These are phyloP conservation scores for Marasmius oreades DNA, from an alignment of 1,284 basidiomycete genomes.

Conservation along the genomic window DNA sequence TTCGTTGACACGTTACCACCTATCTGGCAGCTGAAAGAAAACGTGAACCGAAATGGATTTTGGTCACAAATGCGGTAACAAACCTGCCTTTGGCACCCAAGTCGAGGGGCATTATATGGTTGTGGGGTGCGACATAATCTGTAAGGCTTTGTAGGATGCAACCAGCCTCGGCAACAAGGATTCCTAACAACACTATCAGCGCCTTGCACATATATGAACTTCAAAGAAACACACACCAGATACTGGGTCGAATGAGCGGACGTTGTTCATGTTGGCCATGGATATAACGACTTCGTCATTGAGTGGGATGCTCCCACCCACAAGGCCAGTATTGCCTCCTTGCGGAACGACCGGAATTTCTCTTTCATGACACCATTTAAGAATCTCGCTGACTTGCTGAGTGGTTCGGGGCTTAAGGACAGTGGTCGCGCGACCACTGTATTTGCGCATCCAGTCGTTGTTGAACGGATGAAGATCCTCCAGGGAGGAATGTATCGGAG, in stretches of 20 bases:
- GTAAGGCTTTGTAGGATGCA: slow-evolving; percentile 92
- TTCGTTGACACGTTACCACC: slow-evolving; percentile 98
- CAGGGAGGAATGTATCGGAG: slow-evolving; percentile 40
- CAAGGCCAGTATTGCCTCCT: slow-evolving; percentile 97
- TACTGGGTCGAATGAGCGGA: slow-evolving; percentile 91
- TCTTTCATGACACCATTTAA: slow-evolving; percentile 80
- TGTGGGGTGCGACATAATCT: slow-evolving; percentile 82
- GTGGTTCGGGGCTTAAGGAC: slow-evolving; percentile 90
- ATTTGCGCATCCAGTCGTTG: slow-evolving; percentile 98
- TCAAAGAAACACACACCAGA: slow-evolving; percentile 52
- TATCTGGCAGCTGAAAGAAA: slow-evolving; percentile 79
- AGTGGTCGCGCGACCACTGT: slow-evolving; percentile 78
- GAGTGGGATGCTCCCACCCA: slow-evolving; percentile 93
- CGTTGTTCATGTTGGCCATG: slow-evolving; percentile 78
- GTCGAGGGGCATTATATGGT: slow-evolving; percentile 97
- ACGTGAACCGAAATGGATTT: neutral
- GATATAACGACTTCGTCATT: slow-evolving; percentile 88
- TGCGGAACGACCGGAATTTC: slow-evolving; percentile 91
- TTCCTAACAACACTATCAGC: slow-evolving; percentile 40
- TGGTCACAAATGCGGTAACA: slow-evolving; percentile 21
- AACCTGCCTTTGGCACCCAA: slow-evolving; percentile 96
- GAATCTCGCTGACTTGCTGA: slow-evolving; percentile 83
- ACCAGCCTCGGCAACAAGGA: slow-evolving; percentile 83
- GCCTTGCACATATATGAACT: slow-evolving; percentile 12
- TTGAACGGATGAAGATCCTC: slow-evolving; percentile 85